phyloP scores from a whole-genome alignment of 1,139 yeast genomes.

The Meyerozyma sp. region DNA sequence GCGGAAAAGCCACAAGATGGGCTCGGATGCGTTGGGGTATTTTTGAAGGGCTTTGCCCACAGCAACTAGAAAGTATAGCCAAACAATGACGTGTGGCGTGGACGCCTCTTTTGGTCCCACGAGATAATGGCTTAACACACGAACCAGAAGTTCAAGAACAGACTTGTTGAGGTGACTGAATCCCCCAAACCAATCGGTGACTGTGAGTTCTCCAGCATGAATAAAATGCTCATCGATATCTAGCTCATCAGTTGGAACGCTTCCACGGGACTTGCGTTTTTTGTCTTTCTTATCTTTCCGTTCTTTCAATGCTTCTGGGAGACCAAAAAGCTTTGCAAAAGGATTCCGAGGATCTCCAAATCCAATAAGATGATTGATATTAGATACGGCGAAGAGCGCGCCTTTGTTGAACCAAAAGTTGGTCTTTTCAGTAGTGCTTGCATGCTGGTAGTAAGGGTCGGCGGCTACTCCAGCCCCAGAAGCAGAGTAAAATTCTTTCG shows the following conservation, averaged over 20 bases:
- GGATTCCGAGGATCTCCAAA: conserved; percentile 73
- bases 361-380: conserved; percentile 68
- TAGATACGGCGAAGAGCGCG: conserved; percentile 68
- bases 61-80: conserved; percentile 64
- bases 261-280: conserved; percentile 42
- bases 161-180: conserved; percentile 56
- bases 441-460: conserved; percentile 29
- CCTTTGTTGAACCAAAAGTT: conserved; percentile 76
- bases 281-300: conserved; percentile 67
- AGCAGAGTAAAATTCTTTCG: conserved; percentile 42
- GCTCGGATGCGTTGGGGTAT: conserved; percentile 41
- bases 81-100: conserved; percentile 63
- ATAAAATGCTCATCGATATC: conserved; percentile 23
- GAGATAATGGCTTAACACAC: conserved; percentile 59
- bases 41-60: conserved; percentile 52
- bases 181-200: conserved; percentile 56
- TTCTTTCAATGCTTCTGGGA: conserved; percentile 68
- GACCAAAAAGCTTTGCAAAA: conserved; percentile 63
- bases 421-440: conserved; percentile 48
- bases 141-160: conserved; percentile 59
- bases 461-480: conserved; percentile 27
- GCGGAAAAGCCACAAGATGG: conserved; percentile 49
- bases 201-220: conserved; percentile 39
- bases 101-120: conserved; percentile 69
- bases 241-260: background rate